phyloP scores from a whole-genome alignment of 1,284 basidiomycete species.

The Cryptococcus jaspeensis region DNA sequence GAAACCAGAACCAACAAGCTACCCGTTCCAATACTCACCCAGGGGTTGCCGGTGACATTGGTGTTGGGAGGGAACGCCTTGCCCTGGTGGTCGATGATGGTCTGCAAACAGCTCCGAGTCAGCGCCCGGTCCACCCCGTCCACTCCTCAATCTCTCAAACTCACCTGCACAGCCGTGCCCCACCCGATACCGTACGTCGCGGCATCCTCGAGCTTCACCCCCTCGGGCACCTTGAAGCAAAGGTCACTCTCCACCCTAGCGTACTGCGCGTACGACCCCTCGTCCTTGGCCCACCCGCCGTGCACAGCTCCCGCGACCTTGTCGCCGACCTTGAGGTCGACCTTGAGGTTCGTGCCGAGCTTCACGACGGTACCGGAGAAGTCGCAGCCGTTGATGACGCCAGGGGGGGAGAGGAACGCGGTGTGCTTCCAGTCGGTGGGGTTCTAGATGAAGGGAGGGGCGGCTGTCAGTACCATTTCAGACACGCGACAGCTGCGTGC shows the following conservation, averaged over 20 bases:
- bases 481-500: background rate
- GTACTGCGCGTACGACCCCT: slow-evolving; percentile 52
- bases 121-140: too few relatives aligned
- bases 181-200: slow-evolving; percentile 51
- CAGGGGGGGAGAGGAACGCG: slow-evolving; percentile 31
- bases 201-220: slow-evolving; percentile 49
- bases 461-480: background rate
- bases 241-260: slow-evolving; percentile 37
- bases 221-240: slow-evolving; percentile 29
- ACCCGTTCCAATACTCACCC: slow-evolving; percentile 17
- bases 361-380: slow-evolving; percentile 54
- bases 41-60: slow-evolving; percentile 20
- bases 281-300: slow-evolving; percentile 48
- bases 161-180: slow-evolving; percentile 48
- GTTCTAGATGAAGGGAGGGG: slow-evolving; percentile 22
- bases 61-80: slow-evolving; percentile 37
- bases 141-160: background rate
- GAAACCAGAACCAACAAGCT: background rate
- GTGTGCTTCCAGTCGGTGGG: slow-evolving; percentile 49
- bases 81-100: slow-evolving; percentile 39
- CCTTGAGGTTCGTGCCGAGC: slow-evolving; percentile 45
- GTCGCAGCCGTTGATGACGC: slow-evolving; percentile 54
- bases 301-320: slow-evolving; percentile 55
- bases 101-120: slow-evolving; percentile 18
- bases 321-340: slow-evolving; percentile 51